Conservation (phyloP, 495 filamentous ascomycete genomes). For the Penicillium egyptiacum region DNA sequence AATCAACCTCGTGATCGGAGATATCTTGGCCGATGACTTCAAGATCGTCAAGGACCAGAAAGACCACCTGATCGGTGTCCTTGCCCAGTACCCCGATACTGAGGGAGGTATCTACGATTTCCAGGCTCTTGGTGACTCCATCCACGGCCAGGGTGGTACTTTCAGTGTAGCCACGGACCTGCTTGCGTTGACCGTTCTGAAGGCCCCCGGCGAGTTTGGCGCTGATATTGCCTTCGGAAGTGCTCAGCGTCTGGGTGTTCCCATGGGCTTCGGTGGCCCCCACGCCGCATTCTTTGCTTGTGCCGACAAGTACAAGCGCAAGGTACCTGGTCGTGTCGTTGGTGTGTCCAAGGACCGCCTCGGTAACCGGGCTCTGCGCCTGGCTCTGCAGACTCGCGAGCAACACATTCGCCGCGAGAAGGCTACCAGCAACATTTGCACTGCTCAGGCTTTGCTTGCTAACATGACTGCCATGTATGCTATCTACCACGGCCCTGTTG, state of each 20-base stretch:
- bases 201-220: constrained; percentile 92
- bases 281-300: constrained; percentile 98
- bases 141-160: constrained; percentile 77
- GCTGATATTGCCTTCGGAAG: constrained; percentile 97
- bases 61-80: constrained; percentile 82
- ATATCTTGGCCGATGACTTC: constrained; percentile 64
- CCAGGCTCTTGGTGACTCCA: constrained; percentile 66
- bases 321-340: constrained; percentile 91
- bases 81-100: constrained; percentile 94
- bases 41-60: constrained; percentile 69
- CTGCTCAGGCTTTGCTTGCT: constrained; percentile 89
- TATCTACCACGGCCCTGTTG: constrained; percentile 90
- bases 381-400: constrained; percentile 92
- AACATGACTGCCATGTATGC: constrained; percentile 99
- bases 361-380: constrained; percentile 78
- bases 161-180: constrained; percentile 92
- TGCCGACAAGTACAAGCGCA: constrained; percentile 88
- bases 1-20: constrained; percentile 71
- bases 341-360: constrained; percentile 91
- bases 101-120: constrained; percentile 80
- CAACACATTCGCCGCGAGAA: constrained; percentile 98
- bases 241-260: constrained; percentile 92
- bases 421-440: constrained; percentile 98
- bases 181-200: constrained; percentile 83
- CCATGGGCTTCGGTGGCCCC: constrained; percentile 90